phyloP scores from a whole-genome alignment of 2,329 filamentous ascomycete species.

The Camillea tinctor region DNA sequence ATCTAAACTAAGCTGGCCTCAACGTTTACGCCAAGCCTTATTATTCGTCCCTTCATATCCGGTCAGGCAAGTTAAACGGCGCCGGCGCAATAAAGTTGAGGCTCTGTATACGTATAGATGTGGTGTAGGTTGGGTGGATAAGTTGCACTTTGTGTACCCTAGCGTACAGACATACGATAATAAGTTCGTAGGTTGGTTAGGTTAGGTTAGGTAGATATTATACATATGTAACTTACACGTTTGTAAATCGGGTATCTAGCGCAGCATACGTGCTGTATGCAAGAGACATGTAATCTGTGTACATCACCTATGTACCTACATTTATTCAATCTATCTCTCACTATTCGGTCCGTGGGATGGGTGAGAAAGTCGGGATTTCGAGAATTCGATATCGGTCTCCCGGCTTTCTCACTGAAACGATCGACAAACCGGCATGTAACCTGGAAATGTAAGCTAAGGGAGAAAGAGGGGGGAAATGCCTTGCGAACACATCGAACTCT shows the following conservation, averaged over 20 bases:
- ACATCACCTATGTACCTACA: too few species aligned
- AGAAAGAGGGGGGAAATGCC: neutral
- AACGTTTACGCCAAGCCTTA: neutral
- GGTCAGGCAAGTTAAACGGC: neutral
- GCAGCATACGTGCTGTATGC: neutral
- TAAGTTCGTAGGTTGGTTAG: neutral
- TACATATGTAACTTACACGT: too few species aligned
- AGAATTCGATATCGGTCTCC: conserved; percentile 11
- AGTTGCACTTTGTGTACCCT: neutral
- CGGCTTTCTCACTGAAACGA: conserved; percentile 3
- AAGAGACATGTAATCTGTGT: neutral
- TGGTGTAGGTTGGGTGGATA: neutral
- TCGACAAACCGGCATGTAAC: conserved; percentile 8
- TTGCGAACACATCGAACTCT: neutral
- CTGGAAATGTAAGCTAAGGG: neutral
- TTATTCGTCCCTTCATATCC: neutral
- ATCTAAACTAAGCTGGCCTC: neutral
- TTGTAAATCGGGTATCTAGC: neutral
- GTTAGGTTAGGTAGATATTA: too few species aligned
- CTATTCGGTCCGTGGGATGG: conserved; percentile 13
- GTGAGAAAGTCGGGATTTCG: conserved; percentile 15
- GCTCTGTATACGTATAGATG: neutral
- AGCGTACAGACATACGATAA: neutral
- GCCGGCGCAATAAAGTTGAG: conserved; percentile 11
- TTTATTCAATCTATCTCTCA: neutral